Percentiles rank a stretch among this genome's conserved stretches.
These are phyloP conservation scores for Mangifera indica DNA, from an alignment of 345 rosid genomes.

Conservation along the genomic window DNA sequence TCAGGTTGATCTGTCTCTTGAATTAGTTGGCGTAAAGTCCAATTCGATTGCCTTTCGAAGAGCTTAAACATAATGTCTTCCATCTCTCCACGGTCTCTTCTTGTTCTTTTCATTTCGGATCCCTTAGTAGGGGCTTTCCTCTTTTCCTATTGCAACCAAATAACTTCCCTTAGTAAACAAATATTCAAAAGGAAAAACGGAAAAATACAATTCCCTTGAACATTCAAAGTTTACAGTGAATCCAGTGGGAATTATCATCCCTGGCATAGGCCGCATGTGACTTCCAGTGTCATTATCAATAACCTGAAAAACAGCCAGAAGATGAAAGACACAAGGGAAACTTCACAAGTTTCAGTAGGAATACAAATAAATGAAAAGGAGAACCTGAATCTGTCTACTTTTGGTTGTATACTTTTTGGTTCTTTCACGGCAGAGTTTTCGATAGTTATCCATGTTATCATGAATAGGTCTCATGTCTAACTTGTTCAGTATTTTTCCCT, in stretches of 20 bases:
- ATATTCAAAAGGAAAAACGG: too few species aligned
- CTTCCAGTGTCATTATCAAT: slow-evolving; percentile 73
- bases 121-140: slow-evolving; percentile 56
- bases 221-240: slow-evolving; percentile 37
- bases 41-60: slow-evolving; percentile 84
- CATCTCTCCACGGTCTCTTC: slow-evolving; percentile 91
- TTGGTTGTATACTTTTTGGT: slow-evolving; percentile 67
- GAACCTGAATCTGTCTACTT: slow-evolving; percentile 77
- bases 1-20: slow-evolving; percentile 93
- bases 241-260: slow-evolving; percentile 48
- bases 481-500: slow-evolving; percentile 77
- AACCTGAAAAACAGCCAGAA: slow-evolving; percentile 47
- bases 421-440: slow-evolving; percentile 79
- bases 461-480: slow-evolving; percentile 84
- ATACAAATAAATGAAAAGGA: not conserved
- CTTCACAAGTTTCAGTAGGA: not conserved
- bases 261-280: slow-evolving; percentile 82
- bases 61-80: slow-evolving; percentile 85
- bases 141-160: slow-evolving; percentile 60
- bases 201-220: too few species aligned
- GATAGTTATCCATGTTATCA: slow-evolving; percentile 71
- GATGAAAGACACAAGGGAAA: not conserved
- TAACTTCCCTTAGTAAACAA: slow-evolving; percentile 18
- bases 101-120: slow-evolving; percentile 71
- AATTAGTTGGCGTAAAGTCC: slow-evolving; percentile 73